Conservation (phyloP, 106 monocot species). For the Allium sativum region DNA sequence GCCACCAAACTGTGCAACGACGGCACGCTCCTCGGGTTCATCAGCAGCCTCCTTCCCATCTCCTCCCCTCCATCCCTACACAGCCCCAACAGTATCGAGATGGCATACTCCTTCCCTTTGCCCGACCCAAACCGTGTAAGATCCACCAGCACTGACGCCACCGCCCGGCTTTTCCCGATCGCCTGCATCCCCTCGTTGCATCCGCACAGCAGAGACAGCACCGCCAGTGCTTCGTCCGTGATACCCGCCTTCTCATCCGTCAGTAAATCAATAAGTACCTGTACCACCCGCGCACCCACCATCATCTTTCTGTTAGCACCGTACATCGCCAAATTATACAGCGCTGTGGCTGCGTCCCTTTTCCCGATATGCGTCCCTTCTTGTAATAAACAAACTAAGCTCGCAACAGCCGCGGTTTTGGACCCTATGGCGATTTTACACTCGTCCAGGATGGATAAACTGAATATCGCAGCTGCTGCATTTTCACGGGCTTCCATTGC, state of each 20-base stretch:
- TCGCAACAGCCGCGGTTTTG: conserved; percentile 15
- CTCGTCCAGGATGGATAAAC: conserved; percentile 32
- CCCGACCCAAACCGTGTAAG: conserved; percentile 27
- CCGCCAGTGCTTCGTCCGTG: conserved; percentile 30
- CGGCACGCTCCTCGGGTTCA: conserved; percentile 34
- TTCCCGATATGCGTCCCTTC: conserved; percentile 23
- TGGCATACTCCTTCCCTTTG: conserved; percentile 48
- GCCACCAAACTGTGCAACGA: conserved; percentile 32
- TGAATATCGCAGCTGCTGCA: conserved; percentile 39
- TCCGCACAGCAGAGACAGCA: conserved; percentile 26
- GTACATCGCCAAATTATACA: conserved; percentile 20
- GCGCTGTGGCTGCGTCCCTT: conserved; percentile 34
- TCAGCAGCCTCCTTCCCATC: conserved; percentile 30
- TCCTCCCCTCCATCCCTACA: conserved; percentile 39
- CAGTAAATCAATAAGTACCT: conserved; percentile 26
- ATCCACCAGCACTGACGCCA: conserved; percentile 28
- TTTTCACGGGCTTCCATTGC: conserved; percentile 46
- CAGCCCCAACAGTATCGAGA: conserved; percentile 23
- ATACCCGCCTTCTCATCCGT: conserved; percentile 35
- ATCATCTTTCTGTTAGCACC: conserved; percentile 3
- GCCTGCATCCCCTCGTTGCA: conserved; percentile 31
- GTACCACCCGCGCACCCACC: conserved; percentile 29
- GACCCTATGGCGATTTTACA: conserved; percentile 23
- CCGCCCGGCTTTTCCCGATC: conserved; percentile 12
- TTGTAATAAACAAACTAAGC: conserved; percentile 18